phyloP scores from a whole-genome alignment of 331 rosid genomes.

The Phaseolus coccineus region DNA sequence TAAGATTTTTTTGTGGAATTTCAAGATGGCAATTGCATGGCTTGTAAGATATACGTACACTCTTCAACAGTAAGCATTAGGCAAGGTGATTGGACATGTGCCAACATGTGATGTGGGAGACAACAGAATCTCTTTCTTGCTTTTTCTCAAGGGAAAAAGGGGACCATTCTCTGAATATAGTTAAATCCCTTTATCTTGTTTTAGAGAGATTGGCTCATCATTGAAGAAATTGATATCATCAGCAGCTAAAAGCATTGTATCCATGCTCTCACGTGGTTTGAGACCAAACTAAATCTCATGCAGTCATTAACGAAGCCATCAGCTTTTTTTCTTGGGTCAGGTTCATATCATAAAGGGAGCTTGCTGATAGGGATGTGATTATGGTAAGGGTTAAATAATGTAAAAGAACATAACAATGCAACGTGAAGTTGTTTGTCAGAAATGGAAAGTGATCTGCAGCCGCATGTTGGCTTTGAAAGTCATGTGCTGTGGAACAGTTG shows the following conservation, averaged over 20 bases:
- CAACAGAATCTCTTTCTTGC: slow-evolving; percentile 21
- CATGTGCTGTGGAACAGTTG: background rate
- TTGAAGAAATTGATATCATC: slow-evolving; percentile 22
- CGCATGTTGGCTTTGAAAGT: background rate
- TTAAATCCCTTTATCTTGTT: slow-evolving; percentile 19
- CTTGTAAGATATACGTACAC: background rate
- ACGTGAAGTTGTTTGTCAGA: slow-evolving; percentile 1
- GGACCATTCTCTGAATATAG: slow-evolving; percentile 9
- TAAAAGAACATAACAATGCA: background rate
- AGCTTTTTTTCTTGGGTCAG: background rate
- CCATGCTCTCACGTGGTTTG: slow-evolving; percentile 4
- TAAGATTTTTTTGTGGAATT: background rate
- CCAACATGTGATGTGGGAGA: slow-evolving; percentile 9
- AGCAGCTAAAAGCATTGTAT: slow-evolving; percentile 7
- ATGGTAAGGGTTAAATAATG: background rate
- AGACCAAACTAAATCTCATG: background rate
- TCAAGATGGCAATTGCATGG: background rate
- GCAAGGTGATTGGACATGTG: background rate
- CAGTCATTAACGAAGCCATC: background rate
- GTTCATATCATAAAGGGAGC: background rate
- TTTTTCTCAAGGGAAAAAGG: slow-evolving; percentile 1
- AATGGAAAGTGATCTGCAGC: slow-evolving; percentile 3
- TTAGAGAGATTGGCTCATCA: slow-evolving; percentile 12
- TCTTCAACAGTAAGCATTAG: slow-evolving; percentile 7
- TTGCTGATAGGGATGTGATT: background rate